Conservation (phyloP, 371 early-diverging fungal genomes). For the Mortierella sp. region DNA sequence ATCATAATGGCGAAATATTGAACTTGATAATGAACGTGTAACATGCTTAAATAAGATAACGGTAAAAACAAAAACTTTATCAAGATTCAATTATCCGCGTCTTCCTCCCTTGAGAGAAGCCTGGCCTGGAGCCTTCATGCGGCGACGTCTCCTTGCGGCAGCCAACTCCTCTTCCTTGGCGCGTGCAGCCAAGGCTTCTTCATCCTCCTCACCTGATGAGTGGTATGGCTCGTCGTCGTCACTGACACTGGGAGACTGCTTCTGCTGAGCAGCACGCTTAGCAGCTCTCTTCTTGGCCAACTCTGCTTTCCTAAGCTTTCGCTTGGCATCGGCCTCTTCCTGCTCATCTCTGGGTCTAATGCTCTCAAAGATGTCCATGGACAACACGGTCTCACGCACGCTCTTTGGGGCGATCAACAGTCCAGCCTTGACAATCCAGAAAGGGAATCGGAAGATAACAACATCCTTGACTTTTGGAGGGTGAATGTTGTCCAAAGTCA, state of each 20-base stretch:
- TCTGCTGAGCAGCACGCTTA: conserved; percentile 44
- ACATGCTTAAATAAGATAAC: too few relatives aligned
- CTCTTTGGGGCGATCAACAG: conserved; percentile 37
- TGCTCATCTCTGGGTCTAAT: conserved; percentile 38
- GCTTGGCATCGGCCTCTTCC: conserved; percentile 39
- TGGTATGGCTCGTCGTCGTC: conserved; percentile 38
- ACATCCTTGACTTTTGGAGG: conserved; percentile 35
- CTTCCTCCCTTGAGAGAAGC: conserved; percentile 53
- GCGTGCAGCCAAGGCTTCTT: conserved; percentile 31
- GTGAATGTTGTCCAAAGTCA: conserved; percentile 51
- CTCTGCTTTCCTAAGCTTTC: conserved; percentile 46
- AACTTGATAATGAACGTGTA: too few relatives aligned
- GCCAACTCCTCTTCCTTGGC: conserved; percentile 52
- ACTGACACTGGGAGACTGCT: conserved; percentile 39
- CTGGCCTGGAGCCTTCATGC: conserved; percentile 57
- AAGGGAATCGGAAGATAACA: conserved; percentile 43
- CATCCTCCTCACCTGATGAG: conserved; percentile 36
- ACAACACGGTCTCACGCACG: conserved; percentile 32
- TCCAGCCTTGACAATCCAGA: conserved; percentile 42
- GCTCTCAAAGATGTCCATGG: conserved; percentile 48
- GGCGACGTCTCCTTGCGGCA: conserved; percentile 54
- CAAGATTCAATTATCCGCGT: conserved; percentile 34
- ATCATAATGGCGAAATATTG: too few relatives aligned
- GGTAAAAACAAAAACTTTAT: not conserved
- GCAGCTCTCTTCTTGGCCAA: conserved; percentile 53